Evolutionary conservation across 305 asterid genomes (phyloP).

Genomic region (Solanum hybrid): DNA sequence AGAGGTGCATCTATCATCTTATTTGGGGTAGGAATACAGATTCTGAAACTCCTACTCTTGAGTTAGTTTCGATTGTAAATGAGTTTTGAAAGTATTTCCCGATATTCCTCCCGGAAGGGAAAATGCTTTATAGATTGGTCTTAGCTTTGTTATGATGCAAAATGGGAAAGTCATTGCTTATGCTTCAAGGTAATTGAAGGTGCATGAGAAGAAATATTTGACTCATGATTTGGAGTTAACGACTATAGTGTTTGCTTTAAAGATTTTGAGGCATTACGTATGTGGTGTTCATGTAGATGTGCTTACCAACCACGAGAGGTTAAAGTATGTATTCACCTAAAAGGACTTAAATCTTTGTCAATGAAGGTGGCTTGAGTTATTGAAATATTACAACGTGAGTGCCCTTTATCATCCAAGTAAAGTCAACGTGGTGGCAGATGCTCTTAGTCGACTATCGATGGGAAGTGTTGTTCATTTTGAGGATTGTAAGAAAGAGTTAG

Average conservation of each 20-base stretch:
- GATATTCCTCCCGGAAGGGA: background rate
- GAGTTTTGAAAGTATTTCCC: background rate
- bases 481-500: background rate
- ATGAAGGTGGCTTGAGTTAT: background rate
- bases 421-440: background rate
- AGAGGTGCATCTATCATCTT: background rate
- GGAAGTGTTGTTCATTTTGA: background rate
- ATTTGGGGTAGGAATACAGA: background rate
- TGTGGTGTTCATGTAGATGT: background rate
- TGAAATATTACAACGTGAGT: background rate
- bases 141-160: background rate
- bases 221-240: background rate
- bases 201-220: background rate
- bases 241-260: background rate
- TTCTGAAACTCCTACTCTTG: background rate
- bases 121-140: background rate
- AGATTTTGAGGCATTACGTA: background rate
- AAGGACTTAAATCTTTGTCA: background rate
- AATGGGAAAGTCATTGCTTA: background rate
- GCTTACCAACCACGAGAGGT: background rate
- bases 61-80: background rate
- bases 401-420: background rate
- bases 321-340: background rate
- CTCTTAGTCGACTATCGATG: background rate
- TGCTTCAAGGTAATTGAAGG: background rate